Percentiles rank a stretch among this genome's conserved stretches.
These are phyloP conservation scores for Pulveroboletus sp. DNA, from an alignment of 768 basidiomycete genomes.

Conservation along the genomic window DNA sequence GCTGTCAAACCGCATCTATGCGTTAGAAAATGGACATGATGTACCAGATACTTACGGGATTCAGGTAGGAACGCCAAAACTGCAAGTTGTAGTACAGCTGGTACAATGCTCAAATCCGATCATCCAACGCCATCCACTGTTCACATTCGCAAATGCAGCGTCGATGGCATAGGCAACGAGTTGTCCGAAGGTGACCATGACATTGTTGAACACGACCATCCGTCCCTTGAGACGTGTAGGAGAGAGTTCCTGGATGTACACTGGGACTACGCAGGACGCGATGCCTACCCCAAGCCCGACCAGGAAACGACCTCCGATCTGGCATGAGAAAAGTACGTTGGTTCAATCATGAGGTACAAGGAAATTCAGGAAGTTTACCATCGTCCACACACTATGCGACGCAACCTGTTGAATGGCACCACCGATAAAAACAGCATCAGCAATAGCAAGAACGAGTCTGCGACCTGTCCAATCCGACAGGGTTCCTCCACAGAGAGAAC, in stretches of 20 bases:
- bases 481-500: constrained; percentile 65
- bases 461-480: constrained; percentile 72
- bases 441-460: constrained; percentile 59
- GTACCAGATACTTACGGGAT: constrained; percentile 52
- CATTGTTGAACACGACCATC: no score
- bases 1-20: constrained; percentile 30
- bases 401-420: constrained; percentile 73
- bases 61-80: constrained; percentile 71
- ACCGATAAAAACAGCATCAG: constrained; percentile 70
- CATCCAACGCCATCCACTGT: constrained; percentile 81
- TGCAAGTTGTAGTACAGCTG: constrained; percentile 60
- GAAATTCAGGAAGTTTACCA: constrained; percentile 41
- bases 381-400: constrained; percentile 65
- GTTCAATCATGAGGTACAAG: not conserved
- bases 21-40: not conserved
- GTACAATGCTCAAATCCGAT: constrained; percentile 72
- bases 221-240: no score
- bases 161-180: constrained; percentile 73
- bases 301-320: constrained; percentile 72
- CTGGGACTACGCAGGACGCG: no score
- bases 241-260: no score
- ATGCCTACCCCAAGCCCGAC: constrained; percentile 74
- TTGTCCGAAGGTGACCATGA: no score
- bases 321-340: no score
- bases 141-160: constrained; percentile 57